A percentile compares a stretch with the other conserved stretches of the same genome.
phyloP scores from a whole-genome alignment of 164 flowering plant genomes.

The Kalanchoe fedtschenkoi region DNA sequence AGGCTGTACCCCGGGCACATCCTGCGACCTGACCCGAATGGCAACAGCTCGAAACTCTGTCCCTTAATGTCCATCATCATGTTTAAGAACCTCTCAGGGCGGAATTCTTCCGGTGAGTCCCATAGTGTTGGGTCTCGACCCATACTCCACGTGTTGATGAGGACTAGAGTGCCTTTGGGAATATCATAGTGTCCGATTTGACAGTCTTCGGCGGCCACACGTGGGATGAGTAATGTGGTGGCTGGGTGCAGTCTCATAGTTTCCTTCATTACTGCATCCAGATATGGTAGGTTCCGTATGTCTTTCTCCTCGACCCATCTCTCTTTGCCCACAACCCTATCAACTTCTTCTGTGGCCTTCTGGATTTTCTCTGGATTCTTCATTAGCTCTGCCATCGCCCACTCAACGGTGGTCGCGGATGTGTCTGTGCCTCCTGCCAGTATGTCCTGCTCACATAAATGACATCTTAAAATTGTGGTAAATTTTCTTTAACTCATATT shows the following conservation, averaged over 20 bases:
- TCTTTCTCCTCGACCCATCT: constrained; percentile 20
- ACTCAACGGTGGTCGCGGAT: constrained; percentile 54
- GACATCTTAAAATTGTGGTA: too few relatives aligned
- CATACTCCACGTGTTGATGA: constrained; percentile 14
- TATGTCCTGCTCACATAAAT: constrained; percentile 60
- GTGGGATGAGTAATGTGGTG: constrained; percentile 6
- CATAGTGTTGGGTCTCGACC: constrained; percentile 15
- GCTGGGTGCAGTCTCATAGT: constrained; percentile 17
- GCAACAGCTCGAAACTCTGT: constrained; percentile 12
- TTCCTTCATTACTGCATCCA: constrained; percentile 16
- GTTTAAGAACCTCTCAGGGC: constrained; percentile 13
- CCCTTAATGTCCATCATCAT: constrained; percentile 17
- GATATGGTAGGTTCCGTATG: constrained; percentile 10
- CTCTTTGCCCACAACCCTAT: constrained; percentile 12
- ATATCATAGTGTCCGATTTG: constrained; percentile 12
- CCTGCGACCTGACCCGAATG: constrained; percentile 19
- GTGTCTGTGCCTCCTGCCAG: constrained; percentile 73
- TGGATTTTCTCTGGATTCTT: constrained; percentile 13
- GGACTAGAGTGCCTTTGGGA: constrained; percentile 10
- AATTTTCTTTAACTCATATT: too few relatives aligned
- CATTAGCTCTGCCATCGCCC: too few relatives aligned
- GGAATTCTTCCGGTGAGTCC: constrained; percentile 13
- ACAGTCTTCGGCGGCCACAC: constrained; percentile 11
- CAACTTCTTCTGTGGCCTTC: constrained; percentile 17
- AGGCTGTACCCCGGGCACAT: constrained; percentile 19